Conservation (phyloP, 2,329 filamentous ascomycete species). For the Purpureocillium lavendulum region DNA sequence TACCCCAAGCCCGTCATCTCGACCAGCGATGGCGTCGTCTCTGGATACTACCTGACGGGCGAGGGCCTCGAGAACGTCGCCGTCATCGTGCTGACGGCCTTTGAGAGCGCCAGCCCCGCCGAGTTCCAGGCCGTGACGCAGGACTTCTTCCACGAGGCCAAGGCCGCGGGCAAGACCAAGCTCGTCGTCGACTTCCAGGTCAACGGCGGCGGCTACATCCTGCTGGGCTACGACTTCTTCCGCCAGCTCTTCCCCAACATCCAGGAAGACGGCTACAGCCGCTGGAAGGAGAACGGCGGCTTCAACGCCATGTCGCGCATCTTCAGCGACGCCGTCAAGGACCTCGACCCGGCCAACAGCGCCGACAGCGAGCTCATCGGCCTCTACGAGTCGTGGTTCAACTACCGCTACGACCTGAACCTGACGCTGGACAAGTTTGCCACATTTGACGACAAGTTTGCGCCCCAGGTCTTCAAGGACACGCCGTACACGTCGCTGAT, state of each 20-base stretch:
- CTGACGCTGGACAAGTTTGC: constrained; percentile 39
- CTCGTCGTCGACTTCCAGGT: constrained; percentile 36
- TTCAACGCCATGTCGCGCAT: constrained; percentile 36
- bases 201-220: constrained; percentile 51
- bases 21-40: constrained; percentile 9
- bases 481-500: constrained; percentile 46
- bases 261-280: constrained; percentile 23
- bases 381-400: constrained; percentile 41
- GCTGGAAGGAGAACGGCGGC: constrained; percentile 28
- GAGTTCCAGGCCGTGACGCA: constrained; percentile 26
- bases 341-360: constrained; percentile 36
- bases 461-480: constrained; percentile 29
- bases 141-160: constrained; percentile 25
- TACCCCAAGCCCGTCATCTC: constrained; percentile 23
- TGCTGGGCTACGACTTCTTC: constrained; percentile 56
- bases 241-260: constrained; percentile 41
- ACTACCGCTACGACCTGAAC: constrained; percentile 41
- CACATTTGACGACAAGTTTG: constrained; percentile 37
- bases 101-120: constrained; percentile 15
- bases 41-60: constrained; percentile 26
- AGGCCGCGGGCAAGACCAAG: constrained; percentile 45
- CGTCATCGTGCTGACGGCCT: constrained; percentile 15
- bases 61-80: constrained; percentile 24
- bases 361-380: constrained; percentile 20
- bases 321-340: constrained; percentile 32